Base-by-base conservation (phyloP, 2,329 filamentous ascomycete genomes). In the Metarhizium robertsii region DNA sequence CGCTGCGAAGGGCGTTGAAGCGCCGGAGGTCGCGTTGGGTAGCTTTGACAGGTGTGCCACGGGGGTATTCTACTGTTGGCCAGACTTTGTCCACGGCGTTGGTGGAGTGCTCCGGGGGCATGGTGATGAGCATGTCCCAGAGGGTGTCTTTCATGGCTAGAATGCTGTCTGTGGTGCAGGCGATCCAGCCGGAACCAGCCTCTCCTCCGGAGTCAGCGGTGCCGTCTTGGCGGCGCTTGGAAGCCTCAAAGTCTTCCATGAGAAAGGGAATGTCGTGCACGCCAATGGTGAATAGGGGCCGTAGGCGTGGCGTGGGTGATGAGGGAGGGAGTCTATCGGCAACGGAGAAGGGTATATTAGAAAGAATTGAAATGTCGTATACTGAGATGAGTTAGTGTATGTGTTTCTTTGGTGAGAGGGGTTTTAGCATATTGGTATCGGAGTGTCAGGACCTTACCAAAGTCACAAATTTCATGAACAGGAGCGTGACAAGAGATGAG, bases 81-180 rank as follows among this genome's bases (percentile, higher is more conserved):
- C 91, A 96, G 18, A 80, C 73, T 61, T 79, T 85, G 61, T 81
- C 77, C 30, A 77, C 75, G 7, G 80, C 80, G 48, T 83, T 74
- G 53, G 80, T 73, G 3, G 81, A 72, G 62, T 86, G 75, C 6
- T 79, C 69, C 1, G 84, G 79, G 0, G 91, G 90, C 65, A 97
- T 80, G 54, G 89, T 90, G 58, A 97, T 86, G 43, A 96, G 80
- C 63, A 96, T 79, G 67, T 99, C 94, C 77, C 91, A 97, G 2
- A 99, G 80, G 2, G 87, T 81, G 52, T 85, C 82, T 73, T 97
- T 97, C 70, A 90, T 87, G 50, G 84, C 85, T 14, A 99, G 79
- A 57, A 99, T 94, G 65, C 88, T 92, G 72, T 99, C 94, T 2
- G 92, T 97, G 3, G 92, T 96, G 70, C 92, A 96, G 13, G 92